Evolutionary conservation across 352 stramenopile species (phyloP), one percentile per base, ranked within the genome.

Genomic region (Phytophthora pluvialis): DNA sequence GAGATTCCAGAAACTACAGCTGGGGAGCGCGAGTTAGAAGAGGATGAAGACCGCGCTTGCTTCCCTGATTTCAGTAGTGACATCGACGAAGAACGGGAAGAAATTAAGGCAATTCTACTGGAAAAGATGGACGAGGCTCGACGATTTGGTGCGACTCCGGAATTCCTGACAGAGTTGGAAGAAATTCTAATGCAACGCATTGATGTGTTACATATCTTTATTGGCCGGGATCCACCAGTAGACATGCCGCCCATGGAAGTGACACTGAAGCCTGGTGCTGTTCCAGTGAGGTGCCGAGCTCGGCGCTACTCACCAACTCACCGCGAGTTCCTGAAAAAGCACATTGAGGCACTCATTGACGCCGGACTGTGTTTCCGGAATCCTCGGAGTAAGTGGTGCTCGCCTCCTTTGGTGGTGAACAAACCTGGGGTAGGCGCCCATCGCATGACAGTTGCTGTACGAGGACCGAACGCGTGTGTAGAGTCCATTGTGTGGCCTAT

Each of bases 401-500:
- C 38, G 21, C 26, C 51, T 0, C 33, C 43, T 2, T 44, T 57
- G 9, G 33, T 52, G 3, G 60, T 61, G 44, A 60, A 60, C 21
- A 67, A 55, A 15, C 31, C 13, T 8, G 33, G 44, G 2, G 7
- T 31, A 10, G 13, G 16, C 0, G 52, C 2, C 0, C 33, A 57
- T 38, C 43, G 44, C 2, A 62, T 68, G 51, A 63, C 45, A 3
- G 60, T 68, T 11, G 60, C 46, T 40, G 60, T 62, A 3, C 26
- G 50, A 21, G 44, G 36, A 5, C n/a, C 51, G 0, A 68, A 63
- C 12, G 36, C 5, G 0, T 58, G 51, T 21, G 45, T 62, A 1
- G 60, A 63, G 35, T 11, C 29, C 26, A 42, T 63, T 46, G 60
- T 58, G 3, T 62, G 36, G 51, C 44, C 60, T 0, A 68, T 68